Evolutionary conservation across 2,329 filamentous ascomycete species (phyloP), one percentile per base, ranked within the genome.

Genomic region (Sarocladium strictum): DNA sequence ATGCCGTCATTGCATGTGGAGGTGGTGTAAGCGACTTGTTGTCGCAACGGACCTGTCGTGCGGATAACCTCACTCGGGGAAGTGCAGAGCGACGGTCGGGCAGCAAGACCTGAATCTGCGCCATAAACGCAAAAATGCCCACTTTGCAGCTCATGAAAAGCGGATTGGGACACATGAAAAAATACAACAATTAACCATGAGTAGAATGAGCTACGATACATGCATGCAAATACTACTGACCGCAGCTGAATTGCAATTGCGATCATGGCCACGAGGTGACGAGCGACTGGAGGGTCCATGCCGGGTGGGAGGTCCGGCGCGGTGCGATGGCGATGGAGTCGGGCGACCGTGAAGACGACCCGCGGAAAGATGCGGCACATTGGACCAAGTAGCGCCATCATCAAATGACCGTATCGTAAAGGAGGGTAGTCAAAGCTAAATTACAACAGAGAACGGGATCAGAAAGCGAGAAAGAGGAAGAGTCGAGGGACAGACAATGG

Each of bases 351-450:
- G 19, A 23, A 11, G 19, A 19, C 7, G 19, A 21, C 17, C 17
- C 38, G 38, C 38, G 38, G 38, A 23, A 10, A 15, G 24, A 27
- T 29, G 43, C 53, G 41, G 49, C 37, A 35, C 57, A 54, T 56
- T 54, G 56, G 54, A 58, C 53, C 61, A 60, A 59, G 47, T 21
- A 55, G 54, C 53, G 55, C 15, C 45, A 32, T 53, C 54, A 23
- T 37, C 29, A 65, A 66, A 66, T 64, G 66, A 64, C 65, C 64
- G 63, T 67, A 62, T 60, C 54, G 59, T 59, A 61, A 62, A 61
- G 59, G 63, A 65, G 62, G 64, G 64, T 61, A 55, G 55, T 45
- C 56, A 38, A 29, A 55, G 45, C 7, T 19, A 43, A 43, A 21
- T 43, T 23, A 19, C 45, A 33, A 24, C 26, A 32, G 17, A 53